These are phyloP conservation scores for Pyrenochaeta sp. DNA, from an alignment of 2,329 filamentous ascomycete genomes.

Conservation along the genomic window DNA sequence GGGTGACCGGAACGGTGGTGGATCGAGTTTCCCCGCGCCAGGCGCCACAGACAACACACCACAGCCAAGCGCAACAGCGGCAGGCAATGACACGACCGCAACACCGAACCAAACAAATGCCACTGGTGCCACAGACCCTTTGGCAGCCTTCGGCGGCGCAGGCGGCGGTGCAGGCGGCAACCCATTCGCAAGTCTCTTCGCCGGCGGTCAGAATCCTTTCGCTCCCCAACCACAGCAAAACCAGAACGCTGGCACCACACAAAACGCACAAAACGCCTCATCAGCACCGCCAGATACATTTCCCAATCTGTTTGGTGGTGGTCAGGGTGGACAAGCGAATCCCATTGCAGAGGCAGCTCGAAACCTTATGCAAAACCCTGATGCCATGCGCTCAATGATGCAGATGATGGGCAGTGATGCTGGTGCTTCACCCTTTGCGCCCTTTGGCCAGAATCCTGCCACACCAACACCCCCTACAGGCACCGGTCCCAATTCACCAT, in stretches of 20 bases:
- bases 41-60: constrained; percentile 89
- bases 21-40: constrained; percentile 81
- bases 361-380: constrained; percentile 53
- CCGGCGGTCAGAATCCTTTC: constrained; percentile 46
- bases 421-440: constrained; percentile 46
- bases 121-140: constrained; percentile 54
- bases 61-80: constrained; percentile 31
- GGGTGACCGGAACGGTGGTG: constrained; percentile 58
- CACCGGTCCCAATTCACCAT: constrained; percentile 25
- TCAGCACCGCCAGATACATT: constrained; percentile 42
- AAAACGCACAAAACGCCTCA: constrained; percentile 29
- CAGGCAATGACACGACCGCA: constrained; percentile 45
- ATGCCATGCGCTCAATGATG: constrained; percentile 51
- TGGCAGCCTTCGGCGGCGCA: constrained; percentile 54
- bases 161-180: constrained; percentile 54
- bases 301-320: constrained; percentile 63
- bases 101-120: constrained; percentile 48
- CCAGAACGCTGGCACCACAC: constrained; percentile 22
- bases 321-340: constrained; percentile 52
- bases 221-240: constrained; percentile 36
- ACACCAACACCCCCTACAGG: constrained; percentile 40
- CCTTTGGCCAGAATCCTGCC: constrained; percentile 57
- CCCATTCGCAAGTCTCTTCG: constrained; percentile 69
- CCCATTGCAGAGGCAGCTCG: constrained; percentile 59
- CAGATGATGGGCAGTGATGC: constrained; percentile 61